Percentiles rank a stretch among this genome's conserved stretches.
phyloP scores from a whole-genome alignment of 805 yeast genomes.

The Lachancea lanzarotensis region DNA sequence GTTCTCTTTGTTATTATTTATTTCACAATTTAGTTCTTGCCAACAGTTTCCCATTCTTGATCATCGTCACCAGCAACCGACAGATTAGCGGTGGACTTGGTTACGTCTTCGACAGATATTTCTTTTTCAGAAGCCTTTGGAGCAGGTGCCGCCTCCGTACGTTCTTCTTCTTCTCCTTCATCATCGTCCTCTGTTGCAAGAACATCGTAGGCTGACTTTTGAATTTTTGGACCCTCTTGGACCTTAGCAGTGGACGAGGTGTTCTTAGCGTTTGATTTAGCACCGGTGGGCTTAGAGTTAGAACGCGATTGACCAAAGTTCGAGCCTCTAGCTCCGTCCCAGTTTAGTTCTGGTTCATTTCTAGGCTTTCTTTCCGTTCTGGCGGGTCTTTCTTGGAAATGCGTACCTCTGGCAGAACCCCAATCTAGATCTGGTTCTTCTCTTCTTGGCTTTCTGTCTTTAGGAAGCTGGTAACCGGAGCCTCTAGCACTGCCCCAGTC shows the following conservation, averaged over 20 bases:
- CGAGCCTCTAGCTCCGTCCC: constrained; percentile 48
- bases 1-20: background rate
- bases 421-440: constrained; percentile 44
- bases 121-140: constrained; percentile 11
- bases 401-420: constrained; percentile 34
- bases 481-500: constrained; percentile 38
- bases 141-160: constrained; percentile 11
- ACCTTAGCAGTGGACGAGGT: constrained; percentile 20
- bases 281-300: constrained; percentile 1
- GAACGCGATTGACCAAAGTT: constrained; percentile 18
- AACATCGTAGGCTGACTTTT: constrained; percentile 45
- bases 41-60: constrained; percentile 44
- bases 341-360: constrained; percentile 42
- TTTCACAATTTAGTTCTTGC: constrained; percentile 32
- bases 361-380: constrained; percentile 25
- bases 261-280: constrained; percentile 11
- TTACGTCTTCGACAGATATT: constrained; percentile 21
- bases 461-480: constrained; percentile 29
- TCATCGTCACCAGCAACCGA: constrained; percentile 32
- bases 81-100: constrained; percentile 37
- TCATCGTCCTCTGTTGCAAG: constrained; percentile 48
- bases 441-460: constrained; percentile 28
- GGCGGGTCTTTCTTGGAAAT: constrained; percentile 14
- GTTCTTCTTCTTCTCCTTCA: constrained; percentile 35
- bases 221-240: constrained; percentile 31